Base-by-base conservation (phyloP, 1,139 yeast species). In the Taphrina wiesneri region DNA sequence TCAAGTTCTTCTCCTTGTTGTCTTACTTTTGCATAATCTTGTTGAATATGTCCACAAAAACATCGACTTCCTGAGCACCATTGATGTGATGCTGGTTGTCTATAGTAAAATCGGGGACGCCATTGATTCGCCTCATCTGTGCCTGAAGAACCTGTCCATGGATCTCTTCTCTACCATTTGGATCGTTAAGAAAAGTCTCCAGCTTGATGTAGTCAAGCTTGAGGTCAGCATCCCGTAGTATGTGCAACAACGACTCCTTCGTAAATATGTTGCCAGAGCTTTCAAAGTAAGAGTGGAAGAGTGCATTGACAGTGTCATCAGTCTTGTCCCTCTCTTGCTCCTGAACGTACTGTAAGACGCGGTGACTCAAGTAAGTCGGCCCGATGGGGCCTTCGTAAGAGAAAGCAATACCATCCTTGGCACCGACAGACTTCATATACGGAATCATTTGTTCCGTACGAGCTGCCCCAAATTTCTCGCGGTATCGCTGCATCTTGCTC, bases 101-200 rank as follows among this genome's bases (percentile, higher is more conserved):
- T 36, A 68, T 63, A 17, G 68, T 66, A 34, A 64, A 67, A 46
- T 68, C 68, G n/a, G 70, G 70, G 19, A 68, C 70, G 17, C 70
- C 70, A 7, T 68, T 66, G 25, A 68, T 51, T 25, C 65, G 56
- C 56, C 41, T 59, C 34, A 46, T 41, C 49, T 59, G 56, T 7
- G 56, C 63, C 30, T 59, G 36, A 26, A 49, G 5, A 13, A 60
- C 54, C 49, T 68, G 66, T 15, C 28, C 52, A 23, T 57, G 67
- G 13, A 68, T 69, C 19, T 21, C 41, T 17, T 47, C 39, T 30
- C 56, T 46, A 9, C 64, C 69, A 28, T 39, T 49, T 4, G 67
- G 53, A 36, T 49, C 47, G n/a, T 49, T 26, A 30, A 68, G 36
- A 54, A 56, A 67, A 41, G 47, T 57, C 26, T 57, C 49, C 15